phyloP scores from a whole-genome alignment of 768 basidiomycete genomes.

The Lepiota brunneoincarnata region DNA sequence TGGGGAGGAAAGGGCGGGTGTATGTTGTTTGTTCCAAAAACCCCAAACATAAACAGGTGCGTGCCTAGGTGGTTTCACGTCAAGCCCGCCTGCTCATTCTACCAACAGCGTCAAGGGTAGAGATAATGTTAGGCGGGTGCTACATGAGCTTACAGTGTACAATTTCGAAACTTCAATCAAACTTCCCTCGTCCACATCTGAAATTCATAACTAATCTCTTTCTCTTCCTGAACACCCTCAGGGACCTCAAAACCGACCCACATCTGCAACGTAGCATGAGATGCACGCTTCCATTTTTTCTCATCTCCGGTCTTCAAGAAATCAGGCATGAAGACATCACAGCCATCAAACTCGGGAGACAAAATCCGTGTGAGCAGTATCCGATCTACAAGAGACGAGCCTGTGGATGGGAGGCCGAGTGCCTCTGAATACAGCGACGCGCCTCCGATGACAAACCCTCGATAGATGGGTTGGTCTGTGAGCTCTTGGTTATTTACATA shows the following conservation, averaged over 20 bases:
- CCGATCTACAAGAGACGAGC: constrained; percentile 59
- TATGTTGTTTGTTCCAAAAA: constrained; percentile 93
- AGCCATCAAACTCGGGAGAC: constrained; percentile 71
- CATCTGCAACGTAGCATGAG: constrained; percentile 59
- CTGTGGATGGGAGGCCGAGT: constrained; percentile 38
- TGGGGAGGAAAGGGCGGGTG: constrained; percentile 84
- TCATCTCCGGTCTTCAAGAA: constrained; percentile 46
- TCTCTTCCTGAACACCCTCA: constrained; percentile 75
- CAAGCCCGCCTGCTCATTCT: constrained; percentile 13
- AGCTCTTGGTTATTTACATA: constrained; percentile 22
- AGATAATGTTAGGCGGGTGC: background rate
- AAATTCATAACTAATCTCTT: constrained; percentile 83
- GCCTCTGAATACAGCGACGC: constrained; percentile 76
- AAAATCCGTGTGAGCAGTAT: constrained; percentile 85
- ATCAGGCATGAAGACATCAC: constrained; percentile 86
- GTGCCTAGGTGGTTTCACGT: constrained; percentile 16
- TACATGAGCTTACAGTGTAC: background rate
- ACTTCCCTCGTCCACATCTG: constrained; percentile 83
- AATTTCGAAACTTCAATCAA: constrained; percentile 6
- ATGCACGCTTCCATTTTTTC: constrained; percentile 51
- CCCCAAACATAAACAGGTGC: constrained; percentile 95
- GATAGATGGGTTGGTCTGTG: constrained; percentile 35
- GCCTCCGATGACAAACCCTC: constrained; percentile 90
- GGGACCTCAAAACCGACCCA: constrained; percentile 86
- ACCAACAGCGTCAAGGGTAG: constrained; percentile 64